Evolutionary conservation across 1,284 basidiomycete species (phyloP).

Genomic region (Takashimella koratensis): DNA sequence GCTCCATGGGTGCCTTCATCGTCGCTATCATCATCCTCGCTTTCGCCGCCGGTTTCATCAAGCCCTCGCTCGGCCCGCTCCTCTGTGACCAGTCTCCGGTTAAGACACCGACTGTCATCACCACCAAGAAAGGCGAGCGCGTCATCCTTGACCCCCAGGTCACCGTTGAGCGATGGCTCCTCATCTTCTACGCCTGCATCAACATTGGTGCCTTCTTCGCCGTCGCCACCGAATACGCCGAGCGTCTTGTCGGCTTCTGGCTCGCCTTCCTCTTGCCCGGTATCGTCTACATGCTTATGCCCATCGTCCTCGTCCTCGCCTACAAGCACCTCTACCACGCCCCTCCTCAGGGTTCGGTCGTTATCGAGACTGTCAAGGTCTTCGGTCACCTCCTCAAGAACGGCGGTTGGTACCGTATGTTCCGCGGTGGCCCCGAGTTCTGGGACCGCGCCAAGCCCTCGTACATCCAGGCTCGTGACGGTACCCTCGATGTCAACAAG

Average conservation of each 20-base stretch:
- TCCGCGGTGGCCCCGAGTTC: conserved; percentile 43
- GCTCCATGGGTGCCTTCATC: conserved; percentile 40
- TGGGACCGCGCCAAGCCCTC: conserved; percentile 52
- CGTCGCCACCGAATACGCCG: conserved; percentile 42
- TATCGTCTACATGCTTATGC: conserved; percentile 50
- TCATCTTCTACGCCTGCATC: conserved; percentile 43
- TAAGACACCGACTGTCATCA: conserved; percentile 32
- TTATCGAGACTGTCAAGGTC: conserved; percentile 44
- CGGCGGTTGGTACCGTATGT: conserved; percentile 27
- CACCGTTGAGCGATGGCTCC: conserved; percentile 42
- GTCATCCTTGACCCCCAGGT: conserved; percentile 46
- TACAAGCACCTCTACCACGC: conserved; percentile 30
- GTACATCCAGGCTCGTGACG: conserved; percentile 34
- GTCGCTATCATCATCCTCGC: conserved; percentile 46
- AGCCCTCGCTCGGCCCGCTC: conserved; percentile 44
- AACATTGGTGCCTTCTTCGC: conserved; percentile 48
- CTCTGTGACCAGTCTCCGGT: conserved; percentile 48
- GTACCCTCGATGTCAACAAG: conserved; percentile 31
- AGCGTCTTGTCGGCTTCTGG: conserved; percentile 49
- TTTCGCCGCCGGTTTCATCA: conserved; percentile 47
- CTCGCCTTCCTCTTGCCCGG: conserved; percentile 52
- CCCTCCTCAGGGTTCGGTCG: conserved; percentile 52
- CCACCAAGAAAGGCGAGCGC: conserved; percentile 37
- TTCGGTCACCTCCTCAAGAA: conserved; percentile 22
- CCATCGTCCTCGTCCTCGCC: conserved; percentile 42